Evolutionary conservation across 768 basidiomycete species (phyloP).

Genomic region (Hygrophorus pudorinus): DNA sequence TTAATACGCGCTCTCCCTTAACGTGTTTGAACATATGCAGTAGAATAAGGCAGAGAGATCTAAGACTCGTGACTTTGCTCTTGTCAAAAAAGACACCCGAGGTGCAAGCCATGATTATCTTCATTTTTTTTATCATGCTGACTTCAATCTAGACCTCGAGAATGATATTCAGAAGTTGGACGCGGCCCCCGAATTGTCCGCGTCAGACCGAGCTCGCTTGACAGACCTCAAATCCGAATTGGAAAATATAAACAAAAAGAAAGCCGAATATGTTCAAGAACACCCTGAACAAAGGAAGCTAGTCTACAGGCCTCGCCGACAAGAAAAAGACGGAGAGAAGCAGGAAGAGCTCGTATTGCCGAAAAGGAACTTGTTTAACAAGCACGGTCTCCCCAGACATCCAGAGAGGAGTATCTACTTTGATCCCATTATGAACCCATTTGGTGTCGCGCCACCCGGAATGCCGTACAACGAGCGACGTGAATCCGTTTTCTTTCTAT

Average conservation of each 20-base stretch:
- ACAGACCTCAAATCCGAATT: constrained; percentile 68
- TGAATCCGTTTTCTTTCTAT: constrained; percentile 27
- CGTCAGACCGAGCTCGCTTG: constrained; percentile 57
- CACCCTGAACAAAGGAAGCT: constrained; percentile 88
- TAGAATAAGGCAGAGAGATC: constrained; percentile 86
- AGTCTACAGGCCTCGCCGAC: constrained; percentile 56
- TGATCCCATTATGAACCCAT: constrained; percentile 89
- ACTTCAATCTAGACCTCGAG: constrained; percentile 54
- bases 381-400: constrained; percentile 77
- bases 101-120: constrained; percentile 31
- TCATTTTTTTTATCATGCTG: neutral
- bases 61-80: constrained; percentile 78
- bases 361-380: constrained; percentile 67
- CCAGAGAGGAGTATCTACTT: constrained; percentile 93
- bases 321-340: constrained; percentile 32
- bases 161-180: constrained; percentile 68
- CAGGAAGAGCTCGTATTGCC: constrained; percentile 27
- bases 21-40: constrained; percentile 26
- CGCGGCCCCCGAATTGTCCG: constrained; percentile 28
- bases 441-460: constrained; percentile 87
- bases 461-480: constrained; percentile 92
- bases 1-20: constrained; percentile 1
- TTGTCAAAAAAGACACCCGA: constrained; percentile 89
- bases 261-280: constrained; percentile 84
- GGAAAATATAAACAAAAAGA: constrained; percentile 72